Evolutionary conservation across 2,329 filamentous ascomycete genomes (phyloP).

Genomic region (Cordyceps farinosa): DNA sequence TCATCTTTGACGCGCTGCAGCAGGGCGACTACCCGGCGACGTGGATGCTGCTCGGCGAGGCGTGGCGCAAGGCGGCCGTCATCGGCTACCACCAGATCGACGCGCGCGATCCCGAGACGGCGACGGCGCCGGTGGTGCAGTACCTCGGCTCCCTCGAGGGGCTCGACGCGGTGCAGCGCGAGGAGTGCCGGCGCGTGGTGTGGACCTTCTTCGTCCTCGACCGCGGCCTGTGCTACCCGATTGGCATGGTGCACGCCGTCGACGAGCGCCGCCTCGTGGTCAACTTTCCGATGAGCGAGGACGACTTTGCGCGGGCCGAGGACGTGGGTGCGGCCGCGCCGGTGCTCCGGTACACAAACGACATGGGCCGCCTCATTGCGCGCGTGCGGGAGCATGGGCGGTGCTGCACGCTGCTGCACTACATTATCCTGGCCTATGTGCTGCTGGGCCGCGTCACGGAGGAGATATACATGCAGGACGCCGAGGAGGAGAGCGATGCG

Average conservation of each 20-base stretch:
- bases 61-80: slow-evolving; percentile 26
- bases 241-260: slow-evolving; percentile 25
- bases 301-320: slow-evolving; percentile 19
- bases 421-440: slow-evolving; percentile 24
- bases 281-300: slow-evolving; percentile 25
- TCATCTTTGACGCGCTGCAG: slow-evolving; percentile 23
- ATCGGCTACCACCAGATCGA: slow-evolving; percentile 22
- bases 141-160: slow-evolving; percentile 17
- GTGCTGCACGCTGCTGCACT: slow-evolving; percentile 21
- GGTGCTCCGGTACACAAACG: slow-evolving; percentile 14
- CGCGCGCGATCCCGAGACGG: not conserved
- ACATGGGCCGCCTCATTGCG: slow-evolving; percentile 22
- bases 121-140: slow-evolving; percentile 2
- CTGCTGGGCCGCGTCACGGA: slow-evolving; percentile 25
- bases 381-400: slow-evolving; percentile 19
- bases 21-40: slow-evolving; percentile 22
- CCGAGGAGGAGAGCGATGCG: slow-evolving; percentile 15
- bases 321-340: not conserved
- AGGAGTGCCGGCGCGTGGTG: slow-evolving; percentile 23
- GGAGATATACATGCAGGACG: slow-evolving; percentile 19
- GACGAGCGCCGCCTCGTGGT: slow-evolving; percentile 25
- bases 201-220: slow-evolving; percentile 27
- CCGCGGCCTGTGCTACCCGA: slow-evolving; percentile 25
- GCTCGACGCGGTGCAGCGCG: slow-evolving; percentile 21
- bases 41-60: slow-evolving; percentile 24